Evolutionary conservation across 208 protist species (phyloP).

Genomic region (Wallacemonas sp.): DNA sequence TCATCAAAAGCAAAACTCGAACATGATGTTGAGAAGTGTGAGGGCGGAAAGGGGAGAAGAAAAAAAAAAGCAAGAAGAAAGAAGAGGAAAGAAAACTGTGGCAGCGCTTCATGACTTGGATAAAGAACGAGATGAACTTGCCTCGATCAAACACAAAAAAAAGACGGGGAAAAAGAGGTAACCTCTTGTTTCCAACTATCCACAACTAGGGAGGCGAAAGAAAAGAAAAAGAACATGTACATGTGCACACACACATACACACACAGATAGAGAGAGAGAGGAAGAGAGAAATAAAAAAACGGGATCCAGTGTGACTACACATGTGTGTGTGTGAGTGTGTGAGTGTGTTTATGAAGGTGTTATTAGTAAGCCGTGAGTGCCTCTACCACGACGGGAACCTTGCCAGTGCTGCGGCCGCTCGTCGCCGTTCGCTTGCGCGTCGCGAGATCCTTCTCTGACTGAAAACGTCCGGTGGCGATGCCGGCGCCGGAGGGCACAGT

Average conservation of each 20-base stretch:
- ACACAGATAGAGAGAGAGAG: background rate
- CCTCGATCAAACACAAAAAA: background rate
- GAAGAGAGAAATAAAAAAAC: constrained; percentile 3
- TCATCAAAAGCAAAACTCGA: too few species aligned
- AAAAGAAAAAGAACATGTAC: background rate
- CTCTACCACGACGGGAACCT: constrained; percentile 10
- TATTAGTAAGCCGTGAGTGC: constrained; percentile 1
- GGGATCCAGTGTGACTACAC: constrained; percentile 1
- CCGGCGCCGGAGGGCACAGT: background rate
- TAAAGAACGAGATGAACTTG: too few species aligned
- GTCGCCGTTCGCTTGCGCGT: background rate
- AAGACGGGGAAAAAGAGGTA: background rate
- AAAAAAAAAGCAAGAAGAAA: constrained; percentile 5
- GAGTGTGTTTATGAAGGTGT: background rate
- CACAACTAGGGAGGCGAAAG: background rate
- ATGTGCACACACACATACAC: background rate
- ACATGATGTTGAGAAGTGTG: too few species aligned
- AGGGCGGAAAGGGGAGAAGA: constrained; percentile 15
- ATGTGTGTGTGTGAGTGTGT: constrained; percentile 2
- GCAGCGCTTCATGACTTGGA: too few species aligned
- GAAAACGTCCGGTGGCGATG: background rate
- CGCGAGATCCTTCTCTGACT: background rate
- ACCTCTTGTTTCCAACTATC: background rate
- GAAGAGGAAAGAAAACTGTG: background rate
- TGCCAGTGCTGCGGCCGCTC: background rate